Percentiles rank a stretch among this genome's conserved stretches.
These are phyloP conservation scores for Lasiodiplodia theobromae DNA, from an alignment of 2,329 filamentous ascomycete genomes.

Conservation along the genomic window DNA sequence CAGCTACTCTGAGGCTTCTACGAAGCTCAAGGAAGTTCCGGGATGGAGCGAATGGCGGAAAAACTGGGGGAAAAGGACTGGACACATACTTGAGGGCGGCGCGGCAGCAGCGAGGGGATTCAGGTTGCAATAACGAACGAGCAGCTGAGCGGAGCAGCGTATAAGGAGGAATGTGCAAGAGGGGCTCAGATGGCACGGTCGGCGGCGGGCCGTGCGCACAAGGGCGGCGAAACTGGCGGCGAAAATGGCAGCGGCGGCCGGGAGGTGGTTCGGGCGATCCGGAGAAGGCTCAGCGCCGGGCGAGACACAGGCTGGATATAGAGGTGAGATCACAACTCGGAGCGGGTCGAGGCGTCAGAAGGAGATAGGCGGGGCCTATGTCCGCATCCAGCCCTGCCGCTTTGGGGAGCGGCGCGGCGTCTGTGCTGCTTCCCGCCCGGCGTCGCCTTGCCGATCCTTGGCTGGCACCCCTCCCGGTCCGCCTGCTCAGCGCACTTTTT, in stretches of 20 bases:
- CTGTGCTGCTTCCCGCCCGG: slow-evolving; percentile 12
- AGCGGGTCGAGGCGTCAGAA: slow-evolving; percentile 14
- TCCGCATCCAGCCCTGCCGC: slow-evolving; percentile 20
- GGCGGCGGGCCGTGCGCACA: not conserved
- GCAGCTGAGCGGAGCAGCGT: slow-evolving; percentile 5
- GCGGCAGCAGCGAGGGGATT: not conserved
- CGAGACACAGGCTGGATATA: not conserved
- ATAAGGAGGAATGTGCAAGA: slow-evolving; percentile 13
- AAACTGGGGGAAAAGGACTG: not conserved
- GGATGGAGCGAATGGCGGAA: not conserved
- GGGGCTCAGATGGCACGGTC: slow-evolving; percentile 1
- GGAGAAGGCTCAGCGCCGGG: not conserved
- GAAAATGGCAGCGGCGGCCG: not conserved
- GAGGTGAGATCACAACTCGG: slow-evolving; percentile 1
- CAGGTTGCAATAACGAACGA: not conserved
- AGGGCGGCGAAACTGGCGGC: not conserved
- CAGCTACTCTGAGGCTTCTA: not conserved
- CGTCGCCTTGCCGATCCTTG: slow-evolving; percentile 20
- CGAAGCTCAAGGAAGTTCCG: not conserved
- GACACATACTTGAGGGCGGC: not conserved
- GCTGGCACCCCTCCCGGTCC: slow-evolving; percentile 4
- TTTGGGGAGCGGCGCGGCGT: not conserved
- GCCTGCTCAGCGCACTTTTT: not conserved
- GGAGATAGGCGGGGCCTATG: slow-evolving; percentile 25
- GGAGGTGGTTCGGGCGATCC: not conserved